A percentile compares a stretch with the other conserved stretches of the same genome.
These are phyloP conservation scores for Oropetium thomaeum DNA, from an alignment of 176 grass and related monocot species.

Conservation along the genomic window DNA sequence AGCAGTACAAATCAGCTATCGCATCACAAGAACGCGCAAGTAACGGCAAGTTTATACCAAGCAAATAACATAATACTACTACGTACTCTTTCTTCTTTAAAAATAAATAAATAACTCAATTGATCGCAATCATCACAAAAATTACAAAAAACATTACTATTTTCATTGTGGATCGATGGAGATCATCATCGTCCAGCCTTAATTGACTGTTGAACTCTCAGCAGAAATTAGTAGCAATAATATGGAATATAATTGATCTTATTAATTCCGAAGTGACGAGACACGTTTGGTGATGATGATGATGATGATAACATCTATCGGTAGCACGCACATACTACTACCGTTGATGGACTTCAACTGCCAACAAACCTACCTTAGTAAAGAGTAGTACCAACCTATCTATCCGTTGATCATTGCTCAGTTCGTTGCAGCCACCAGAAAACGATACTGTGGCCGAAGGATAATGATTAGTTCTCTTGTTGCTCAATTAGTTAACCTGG, in stretches of 20 bases:
- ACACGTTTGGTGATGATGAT: too few species aligned
- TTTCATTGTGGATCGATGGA: background rate
- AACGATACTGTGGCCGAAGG: background rate
- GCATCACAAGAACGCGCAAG: background rate
- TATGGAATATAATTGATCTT: background rate
- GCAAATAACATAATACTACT: too few species aligned
- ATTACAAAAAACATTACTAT: too few species aligned
- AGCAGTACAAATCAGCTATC: too few species aligned
- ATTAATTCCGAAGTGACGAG: too few species aligned
- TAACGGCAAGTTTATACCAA: conserved; percentile 3
- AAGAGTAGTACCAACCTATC: too few species aligned
- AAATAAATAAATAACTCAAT: too few species aligned
- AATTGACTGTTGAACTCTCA: background rate
- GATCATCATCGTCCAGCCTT: background rate
- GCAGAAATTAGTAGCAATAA: background rate
- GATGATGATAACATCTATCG: too few species aligned
- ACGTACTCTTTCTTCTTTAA: too few species aligned
- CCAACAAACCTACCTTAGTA: background rate
- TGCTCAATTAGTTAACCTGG: background rate
- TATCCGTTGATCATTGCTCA: background rate
- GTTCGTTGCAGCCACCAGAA: background rate
- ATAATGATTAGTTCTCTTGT: background rate
- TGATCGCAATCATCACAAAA: too few species aligned
- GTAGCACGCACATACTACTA: too few species aligned
- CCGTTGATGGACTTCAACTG: background rate